These are phyloP conservation scores for Rosa hybrid DNA, from an alignment of 331 rosid genomes.

Conservation along the genomic window DNA sequence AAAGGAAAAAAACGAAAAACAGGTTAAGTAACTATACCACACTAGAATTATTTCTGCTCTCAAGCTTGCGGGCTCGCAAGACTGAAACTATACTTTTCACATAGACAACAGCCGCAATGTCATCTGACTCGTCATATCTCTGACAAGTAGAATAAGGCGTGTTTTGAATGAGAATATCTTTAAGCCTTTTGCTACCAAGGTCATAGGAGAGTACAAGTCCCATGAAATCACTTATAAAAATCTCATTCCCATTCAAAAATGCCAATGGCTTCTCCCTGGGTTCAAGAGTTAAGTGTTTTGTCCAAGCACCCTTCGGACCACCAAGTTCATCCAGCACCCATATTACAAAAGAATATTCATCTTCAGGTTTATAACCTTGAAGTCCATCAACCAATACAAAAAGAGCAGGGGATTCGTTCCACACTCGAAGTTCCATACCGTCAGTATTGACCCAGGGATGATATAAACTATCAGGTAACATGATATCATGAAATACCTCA, in stretches of 20 bases:
- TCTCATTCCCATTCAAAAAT: background rate
- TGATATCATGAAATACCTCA: background rate
- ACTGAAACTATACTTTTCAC: background rate
- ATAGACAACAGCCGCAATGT: background rate
- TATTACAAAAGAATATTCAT: background rate
- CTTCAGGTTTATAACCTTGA: no score
- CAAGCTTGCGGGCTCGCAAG: background rate
- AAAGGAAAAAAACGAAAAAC: no score
- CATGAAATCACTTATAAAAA: background rate
- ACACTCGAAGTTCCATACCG: background rate
- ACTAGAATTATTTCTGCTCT: background rate
- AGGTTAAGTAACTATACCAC: no score
- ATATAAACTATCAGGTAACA: background rate
- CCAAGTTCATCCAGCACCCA: conserved; percentile 11
- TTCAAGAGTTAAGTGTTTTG: background rate
- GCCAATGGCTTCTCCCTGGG: background rate
- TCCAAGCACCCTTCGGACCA: background rate
- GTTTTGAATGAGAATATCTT: background rate
- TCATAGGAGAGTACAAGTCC: background rate
- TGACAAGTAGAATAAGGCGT: no score
- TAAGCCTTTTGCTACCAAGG: background rate
- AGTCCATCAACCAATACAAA: background rate
- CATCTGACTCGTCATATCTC: no score
- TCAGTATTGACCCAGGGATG: no score
- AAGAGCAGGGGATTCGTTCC: background rate